These are phyloP conservation scores for Diaporthe australafricana DNA, from an alignment of 2,329 filamentous ascomycete genomes.

Conservation along the genomic window DNA sequence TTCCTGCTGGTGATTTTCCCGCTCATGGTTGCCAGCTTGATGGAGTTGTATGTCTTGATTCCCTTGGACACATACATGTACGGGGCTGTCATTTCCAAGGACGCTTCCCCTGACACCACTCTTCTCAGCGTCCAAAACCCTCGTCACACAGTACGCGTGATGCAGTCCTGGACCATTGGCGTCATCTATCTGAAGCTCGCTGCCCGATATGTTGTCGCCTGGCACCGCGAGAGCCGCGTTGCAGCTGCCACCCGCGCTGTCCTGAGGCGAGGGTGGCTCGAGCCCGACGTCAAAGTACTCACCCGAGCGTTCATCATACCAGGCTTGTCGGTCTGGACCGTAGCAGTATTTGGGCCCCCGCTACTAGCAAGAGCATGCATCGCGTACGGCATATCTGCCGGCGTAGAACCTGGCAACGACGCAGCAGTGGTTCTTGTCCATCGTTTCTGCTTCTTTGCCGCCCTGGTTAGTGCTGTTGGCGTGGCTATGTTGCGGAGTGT, in stretches of 20 bases:
- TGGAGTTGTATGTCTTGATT: slow-evolving; percentile 90
- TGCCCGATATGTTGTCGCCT: slow-evolving; percentile 74
- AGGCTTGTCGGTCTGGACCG: slow-evolving; percentile 67
- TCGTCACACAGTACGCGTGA: slow-evolving; percentile 82
- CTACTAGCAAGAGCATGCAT: slow-evolving; percentile 65
- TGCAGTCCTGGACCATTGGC: slow-evolving; percentile 95
- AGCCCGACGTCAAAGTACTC: slow-evolving; percentile 82
- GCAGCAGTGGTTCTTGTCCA: slow-evolving; percentile 56
- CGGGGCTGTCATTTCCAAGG: slow-evolving; percentile 39
- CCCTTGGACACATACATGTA: slow-evolving; percentile 85
- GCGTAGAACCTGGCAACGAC: slow-evolving; percentile 37
- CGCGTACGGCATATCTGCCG: slow-evolving; percentile 45
- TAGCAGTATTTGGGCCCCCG: slow-evolving; percentile 75
- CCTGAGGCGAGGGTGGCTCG: slow-evolving; percentile 78
- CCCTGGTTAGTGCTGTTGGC: slow-evolving; percentile 61
- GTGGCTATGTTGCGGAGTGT: slow-evolving; percentile 62
- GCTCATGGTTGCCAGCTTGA: slow-evolving; percentile 79
- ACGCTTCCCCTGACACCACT: slow-evolving; percentile 40
- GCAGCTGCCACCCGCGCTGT: slow-evolving; percentile 81
- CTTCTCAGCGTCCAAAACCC: slow-evolving; percentile 47
- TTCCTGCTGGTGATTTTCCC: slow-evolving; percentile 85
- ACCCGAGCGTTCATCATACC: slow-evolving; percentile 91
- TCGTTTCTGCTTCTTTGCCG: slow-evolving; percentile 77
- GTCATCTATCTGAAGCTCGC: slow-evolving; percentile 89
- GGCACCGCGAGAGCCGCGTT: slow-evolving; percentile 76